Conservation (phyloP, 352 stramenopile genomes). For the Pythium scleroteichum region DNA sequence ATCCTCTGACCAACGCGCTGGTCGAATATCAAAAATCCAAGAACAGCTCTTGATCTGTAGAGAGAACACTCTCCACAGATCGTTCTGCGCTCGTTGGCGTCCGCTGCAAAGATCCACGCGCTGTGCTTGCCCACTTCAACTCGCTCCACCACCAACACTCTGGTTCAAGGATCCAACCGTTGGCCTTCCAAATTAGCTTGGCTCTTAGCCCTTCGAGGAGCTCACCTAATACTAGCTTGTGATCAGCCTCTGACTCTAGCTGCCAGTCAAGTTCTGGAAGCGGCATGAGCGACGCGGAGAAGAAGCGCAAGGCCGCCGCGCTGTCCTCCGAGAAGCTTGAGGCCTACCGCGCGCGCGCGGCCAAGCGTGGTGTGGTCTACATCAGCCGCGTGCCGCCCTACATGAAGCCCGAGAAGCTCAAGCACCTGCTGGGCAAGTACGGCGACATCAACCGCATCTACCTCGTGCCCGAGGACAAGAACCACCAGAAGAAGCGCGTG, state of each 20-base stretch:
- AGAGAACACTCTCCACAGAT: too few species aligned
- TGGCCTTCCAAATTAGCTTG: neutral
- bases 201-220: neutral
- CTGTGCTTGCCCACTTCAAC: neutral
- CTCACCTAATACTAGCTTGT: too few species aligned
- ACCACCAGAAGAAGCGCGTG: constrained; percentile 88
- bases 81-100: too few species aligned
- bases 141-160: neutral
- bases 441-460: constrained; percentile 95
- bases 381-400: constrained; percentile 95
- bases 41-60: too few species aligned
- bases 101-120: too few species aligned
- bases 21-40: too few species aligned
- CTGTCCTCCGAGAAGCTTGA: constrained; percentile 26
- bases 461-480: constrained; percentile 96
- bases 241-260: neutral
- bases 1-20: too few species aligned
- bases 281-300: constrained; percentile 5
- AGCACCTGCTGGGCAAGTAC: constrained; percentile 91
- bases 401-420: constrained; percentile 97
- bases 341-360: constrained; percentile 26
- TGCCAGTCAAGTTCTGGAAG: constrained; percentile 15
- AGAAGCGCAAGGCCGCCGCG: constrained; percentile 26
- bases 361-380: constrained; percentile 74
- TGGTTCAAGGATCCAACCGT: neutral